Evolutionary conservation across 805 yeast genomes (phyloP).

Genomic region (Kazachstania taianensis): DNA sequence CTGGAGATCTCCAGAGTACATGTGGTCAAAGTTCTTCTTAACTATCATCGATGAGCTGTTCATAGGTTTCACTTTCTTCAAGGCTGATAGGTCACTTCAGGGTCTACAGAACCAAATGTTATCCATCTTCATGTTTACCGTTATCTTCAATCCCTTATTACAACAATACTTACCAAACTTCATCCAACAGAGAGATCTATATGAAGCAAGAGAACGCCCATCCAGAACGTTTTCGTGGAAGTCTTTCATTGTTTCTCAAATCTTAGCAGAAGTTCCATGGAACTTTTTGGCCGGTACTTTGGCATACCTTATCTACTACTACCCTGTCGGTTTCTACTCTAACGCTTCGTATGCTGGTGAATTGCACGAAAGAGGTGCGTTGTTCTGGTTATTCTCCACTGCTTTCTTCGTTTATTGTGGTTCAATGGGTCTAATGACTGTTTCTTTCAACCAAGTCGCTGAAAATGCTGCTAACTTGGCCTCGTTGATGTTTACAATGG

Average conservation of each 20-base stretch:
- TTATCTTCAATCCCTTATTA: constrained; percentile 44
- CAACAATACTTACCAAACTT: constrained; percentile 58
- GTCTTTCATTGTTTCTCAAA: constrained; percentile 51
- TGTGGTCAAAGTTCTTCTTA: constrained; percentile 50
- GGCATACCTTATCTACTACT: constrained; percentile 54
- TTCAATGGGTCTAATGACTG: constrained; percentile 47
- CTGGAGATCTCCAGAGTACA: constrained; percentile 57
- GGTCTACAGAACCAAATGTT: constrained; percentile 80
- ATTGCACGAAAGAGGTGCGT: constrained; percentile 46
- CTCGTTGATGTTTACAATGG: constrained; percentile 47
- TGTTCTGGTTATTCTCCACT: constrained; percentile 37
- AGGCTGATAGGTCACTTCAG: constrained; percentile 52
- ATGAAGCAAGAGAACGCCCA: constrained; percentile 66
- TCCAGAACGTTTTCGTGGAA: constrained; percentile 62
- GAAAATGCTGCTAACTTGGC: constrained; percentile 58
- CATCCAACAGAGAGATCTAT: constrained; percentile 51
- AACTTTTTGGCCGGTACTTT: constrained; percentile 52
- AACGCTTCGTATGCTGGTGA: constrained; percentile 48
- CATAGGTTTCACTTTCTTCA: constrained; percentile 68
- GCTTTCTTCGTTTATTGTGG: constrained; percentile 46
- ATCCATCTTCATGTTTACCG: constrained; percentile 58
- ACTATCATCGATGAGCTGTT: constrained; percentile 48
- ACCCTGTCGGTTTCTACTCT: constrained; percentile 55
- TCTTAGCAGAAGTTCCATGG: constrained; percentile 60
- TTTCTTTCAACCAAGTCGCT: constrained; percentile 49